A percentile compares a stretch with the other conserved stretches of the same genome.
Evolutionary conservation across 352 stramenopile genomes (phyloP).

Genomic region (Globisporangium iwayamae): DNA sequence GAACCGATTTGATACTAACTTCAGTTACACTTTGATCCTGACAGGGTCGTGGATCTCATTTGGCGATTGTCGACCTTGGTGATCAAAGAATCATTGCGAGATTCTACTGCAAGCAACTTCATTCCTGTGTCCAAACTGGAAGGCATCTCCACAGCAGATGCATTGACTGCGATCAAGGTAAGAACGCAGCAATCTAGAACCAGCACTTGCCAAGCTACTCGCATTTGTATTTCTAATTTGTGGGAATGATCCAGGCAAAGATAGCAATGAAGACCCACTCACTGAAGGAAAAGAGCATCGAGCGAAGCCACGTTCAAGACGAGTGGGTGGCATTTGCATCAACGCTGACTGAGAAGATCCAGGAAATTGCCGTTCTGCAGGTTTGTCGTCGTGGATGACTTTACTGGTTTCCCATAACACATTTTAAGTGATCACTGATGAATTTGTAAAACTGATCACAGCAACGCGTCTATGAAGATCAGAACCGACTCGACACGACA

Average conservation of each 20-base stretch:
- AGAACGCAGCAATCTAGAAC: not conserved
- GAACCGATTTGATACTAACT: not conserved
- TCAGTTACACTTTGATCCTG: not conserved
- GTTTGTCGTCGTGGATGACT: conserved; percentile 16
- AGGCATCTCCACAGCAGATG: conserved; percentile 6
- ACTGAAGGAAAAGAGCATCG: conserved; percentile 36
- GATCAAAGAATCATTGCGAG: conserved; percentile 27
- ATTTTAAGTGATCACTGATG: not conserved
- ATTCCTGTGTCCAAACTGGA: not conserved
- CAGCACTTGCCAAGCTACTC: not conserved
- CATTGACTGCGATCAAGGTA: conserved; percentile 22
- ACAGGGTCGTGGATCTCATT: conserved; percentile 49
- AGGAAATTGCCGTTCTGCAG: conserved; percentile 28
- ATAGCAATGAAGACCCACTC: conserved; percentile 42
- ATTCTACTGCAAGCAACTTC: conserved; percentile 19
- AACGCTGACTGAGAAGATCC: conserved; percentile 31
- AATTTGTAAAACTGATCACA: conserved; percentile 8
- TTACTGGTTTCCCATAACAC: not conserved
- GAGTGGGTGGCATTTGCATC: conserved; percentile 34
- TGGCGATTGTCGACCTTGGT: conserved; percentile 47
- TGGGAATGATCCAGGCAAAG: conserved; percentile 18
- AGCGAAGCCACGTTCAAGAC: conserved; percentile 36
- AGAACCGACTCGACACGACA: conserved; percentile 27
- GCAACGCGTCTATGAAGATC: conserved; percentile 43
- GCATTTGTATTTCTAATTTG: not conserved